Evolutionary conservation across 2,329 filamentous ascomycete species (phyloP).

Genomic region (Arthrobotrys entomopaga): DNA sequence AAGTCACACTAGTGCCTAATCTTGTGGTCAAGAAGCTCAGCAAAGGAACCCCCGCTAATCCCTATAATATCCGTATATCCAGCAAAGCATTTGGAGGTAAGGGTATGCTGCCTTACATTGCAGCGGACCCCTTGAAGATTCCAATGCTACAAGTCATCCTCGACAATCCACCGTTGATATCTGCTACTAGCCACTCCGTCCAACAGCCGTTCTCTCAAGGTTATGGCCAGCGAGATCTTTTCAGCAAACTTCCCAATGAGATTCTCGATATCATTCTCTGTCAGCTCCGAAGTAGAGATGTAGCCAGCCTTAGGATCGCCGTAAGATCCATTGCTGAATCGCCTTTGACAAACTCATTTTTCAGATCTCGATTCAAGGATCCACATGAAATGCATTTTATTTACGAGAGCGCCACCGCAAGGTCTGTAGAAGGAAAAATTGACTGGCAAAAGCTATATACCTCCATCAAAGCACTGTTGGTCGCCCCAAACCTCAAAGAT

Average conservation of each 20-base stretch:
- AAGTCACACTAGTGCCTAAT: too few relatives aligned
- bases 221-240: slow-evolving; percentile 37
- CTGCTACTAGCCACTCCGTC: slow-evolving; percentile 23
- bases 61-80: not conserved
- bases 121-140: slow-evolving; percentile 38
- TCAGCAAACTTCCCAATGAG: slow-evolving; percentile 50
- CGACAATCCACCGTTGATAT: slow-evolving; percentile 46
- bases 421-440: slow-evolving; percentile 47
- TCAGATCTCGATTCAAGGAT: slow-evolving; percentile 52
- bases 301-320: slow-evolving; percentile 39
- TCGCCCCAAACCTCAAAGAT: slow-evolving; percentile 30
- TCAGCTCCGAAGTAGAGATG: slow-evolving; percentile 44
- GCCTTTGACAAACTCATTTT: slow-evolving; percentile 52
- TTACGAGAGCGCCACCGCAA: slow-evolving; percentile 40
- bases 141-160: slow-evolving; percentile 42
- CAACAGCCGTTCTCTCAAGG: slow-evolving; percentile 36
- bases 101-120: slow-evolving; percentile 50
- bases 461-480: slow-evolving; percentile 43
- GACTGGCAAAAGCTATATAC: slow-evolving; percentile 45
- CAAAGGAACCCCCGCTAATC: too few relatives aligned
- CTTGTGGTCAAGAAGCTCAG: too few relatives aligned
- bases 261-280: slow-evolving; percentile 53
- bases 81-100: slow-evolving; percentile 49
- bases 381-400: slow-evolving; percentile 54
- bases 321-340: slow-evolving; percentile 52